Conservation (phyloP, 1,139 yeast genomes). For the Arxiozyma heterogenica region DNA sequence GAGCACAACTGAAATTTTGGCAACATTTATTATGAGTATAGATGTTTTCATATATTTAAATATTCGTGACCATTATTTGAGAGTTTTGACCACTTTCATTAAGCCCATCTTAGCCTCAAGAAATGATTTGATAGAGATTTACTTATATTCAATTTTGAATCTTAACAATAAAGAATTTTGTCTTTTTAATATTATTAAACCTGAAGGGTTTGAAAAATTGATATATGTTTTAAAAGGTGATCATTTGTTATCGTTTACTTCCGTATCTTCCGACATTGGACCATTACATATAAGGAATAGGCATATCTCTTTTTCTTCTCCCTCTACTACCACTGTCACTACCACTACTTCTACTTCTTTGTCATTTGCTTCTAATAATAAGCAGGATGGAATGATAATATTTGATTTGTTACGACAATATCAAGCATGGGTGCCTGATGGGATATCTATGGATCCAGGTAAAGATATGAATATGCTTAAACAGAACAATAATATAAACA, state of each 20-base stretch:
- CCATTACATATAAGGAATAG: not conserved
- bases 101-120: conserved; percentile 49
- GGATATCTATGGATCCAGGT: not conserved
- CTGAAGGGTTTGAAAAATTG: conserved; percentile 5
- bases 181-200: conserved; percentile 2
- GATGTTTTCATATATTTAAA: conserved; percentile 69
- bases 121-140: conserved; percentile 58
- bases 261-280: not conserved
- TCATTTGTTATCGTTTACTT: not conserved
- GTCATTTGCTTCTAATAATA: not conserved
- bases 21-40: conserved; percentile 63
- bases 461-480: not conserved
- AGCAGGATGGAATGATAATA: not conserved
- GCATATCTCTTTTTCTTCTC: not conserved
- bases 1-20: conserved; percentile 72
- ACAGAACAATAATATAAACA: not conserved
- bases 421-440: conserved; percentile 2
- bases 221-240: conserved; percentile 7
- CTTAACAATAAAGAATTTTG: conserved; percentile 29
- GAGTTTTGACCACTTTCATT: conserved; percentile 18
- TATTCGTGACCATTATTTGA: conserved; percentile 58
- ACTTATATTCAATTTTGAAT: conserved; percentile 66
- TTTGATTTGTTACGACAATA: not conserved
- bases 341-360: too few relatives aligned
- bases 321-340: too few relatives aligned